Percentiles rank a stretch among this genome's conserved stretches.
Conservation (phyloP, 257 asterid genomes). For the Verbena officinalis region DNA sequence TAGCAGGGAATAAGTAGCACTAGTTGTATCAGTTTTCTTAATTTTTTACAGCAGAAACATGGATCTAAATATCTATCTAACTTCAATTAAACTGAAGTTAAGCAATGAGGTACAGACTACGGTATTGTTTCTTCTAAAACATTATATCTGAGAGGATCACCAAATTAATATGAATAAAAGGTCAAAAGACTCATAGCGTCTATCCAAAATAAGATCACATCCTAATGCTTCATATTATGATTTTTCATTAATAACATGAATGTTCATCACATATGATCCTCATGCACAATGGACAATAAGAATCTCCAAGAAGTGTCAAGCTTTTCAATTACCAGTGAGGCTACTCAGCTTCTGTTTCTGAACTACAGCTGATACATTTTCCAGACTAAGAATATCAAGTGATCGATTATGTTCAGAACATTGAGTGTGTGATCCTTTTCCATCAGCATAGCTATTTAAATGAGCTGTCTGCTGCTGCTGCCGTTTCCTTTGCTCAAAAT, state of each 20-base stretch:
- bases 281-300: constrained; percentile 19
- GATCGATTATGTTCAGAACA: constrained; percentile 55
- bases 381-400: constrained; percentile 84
- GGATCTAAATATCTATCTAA: constrained; percentile 14
- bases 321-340: constrained; percentile 46
- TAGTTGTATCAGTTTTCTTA: constrained; percentile 1
- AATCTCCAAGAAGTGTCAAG: constrained; percentile 17
- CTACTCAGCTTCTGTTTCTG: constrained; percentile 41
- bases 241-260: constrained; percentile 8
- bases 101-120: too few species aligned
- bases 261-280: background rate
- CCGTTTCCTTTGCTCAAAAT: constrained; percentile 84
- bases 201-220: constrained; percentile 2
- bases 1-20: constrained; percentile 1
- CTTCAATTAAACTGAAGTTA: constrained; percentile 11
- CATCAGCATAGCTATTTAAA: constrained; percentile 48
- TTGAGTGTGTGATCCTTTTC: constrained; percentile 39
- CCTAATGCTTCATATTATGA: background rate
- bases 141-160: too few species aligned
- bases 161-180: background rate
- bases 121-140: background rate
- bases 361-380: constrained; percentile 53
- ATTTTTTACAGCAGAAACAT: constrained; percentile 23
- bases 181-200: background rate
- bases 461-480: constrained; percentile 55